A percentile compares a stretch with the other conserved stretches of the same genome.
These are phyloP conservation scores for Paratrypanosoma confusum DNA, from an alignment of 208 protist species.

Conservation along the genomic window DNA sequence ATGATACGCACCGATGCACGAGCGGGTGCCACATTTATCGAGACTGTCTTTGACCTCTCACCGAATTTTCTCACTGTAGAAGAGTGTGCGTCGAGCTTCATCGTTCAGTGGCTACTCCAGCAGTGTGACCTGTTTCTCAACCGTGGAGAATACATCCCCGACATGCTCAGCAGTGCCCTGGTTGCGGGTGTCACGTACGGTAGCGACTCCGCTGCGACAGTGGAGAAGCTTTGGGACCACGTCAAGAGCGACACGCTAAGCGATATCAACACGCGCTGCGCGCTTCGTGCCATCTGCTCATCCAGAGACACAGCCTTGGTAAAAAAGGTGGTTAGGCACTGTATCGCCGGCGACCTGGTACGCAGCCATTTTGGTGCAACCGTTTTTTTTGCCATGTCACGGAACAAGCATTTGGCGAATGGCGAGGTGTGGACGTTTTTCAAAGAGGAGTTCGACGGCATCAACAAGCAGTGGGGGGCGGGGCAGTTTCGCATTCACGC, in stretches of 20 bases:
- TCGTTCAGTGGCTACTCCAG: neutral
- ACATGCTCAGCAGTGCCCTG: neutral
- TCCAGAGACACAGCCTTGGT: slow-evolving; percentile 39
- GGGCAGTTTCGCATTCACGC: slow-evolving; percentile 83
- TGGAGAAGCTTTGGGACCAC: too few relatives aligned
- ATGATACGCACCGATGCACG: neutral
- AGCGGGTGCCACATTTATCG: neutral
- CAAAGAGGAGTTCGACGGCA: slow-evolving; percentile 44
- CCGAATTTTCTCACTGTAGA: too few relatives aligned
- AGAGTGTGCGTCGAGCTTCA: too few relatives aligned
- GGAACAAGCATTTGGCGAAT: slow-evolving; percentile 30
- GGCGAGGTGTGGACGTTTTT: slow-evolving; percentile 66
- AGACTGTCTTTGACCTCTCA: too few relatives aligned
- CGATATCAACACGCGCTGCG: too few relatives aligned
- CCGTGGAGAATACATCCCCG: neutral
- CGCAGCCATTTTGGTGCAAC: slow-evolving; percentile 66
- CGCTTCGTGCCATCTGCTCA: slow-evolving; percentile 43
- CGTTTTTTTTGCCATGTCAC: slow-evolving; percentile 36
- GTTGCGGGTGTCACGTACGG: neutral
- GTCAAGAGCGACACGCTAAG: too few relatives aligned
- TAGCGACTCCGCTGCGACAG: neutral
- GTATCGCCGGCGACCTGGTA: slow-evolving; percentile 50
- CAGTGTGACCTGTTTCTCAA: neutral
- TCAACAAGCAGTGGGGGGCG: slow-evolving; percentile 76
- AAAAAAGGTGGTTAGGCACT: slow-evolving; percentile 35